Evolutionary conservation across 371 early-diverging fungal species (phyloP).

Genomic region (Apophysomyces elegans): DNA sequence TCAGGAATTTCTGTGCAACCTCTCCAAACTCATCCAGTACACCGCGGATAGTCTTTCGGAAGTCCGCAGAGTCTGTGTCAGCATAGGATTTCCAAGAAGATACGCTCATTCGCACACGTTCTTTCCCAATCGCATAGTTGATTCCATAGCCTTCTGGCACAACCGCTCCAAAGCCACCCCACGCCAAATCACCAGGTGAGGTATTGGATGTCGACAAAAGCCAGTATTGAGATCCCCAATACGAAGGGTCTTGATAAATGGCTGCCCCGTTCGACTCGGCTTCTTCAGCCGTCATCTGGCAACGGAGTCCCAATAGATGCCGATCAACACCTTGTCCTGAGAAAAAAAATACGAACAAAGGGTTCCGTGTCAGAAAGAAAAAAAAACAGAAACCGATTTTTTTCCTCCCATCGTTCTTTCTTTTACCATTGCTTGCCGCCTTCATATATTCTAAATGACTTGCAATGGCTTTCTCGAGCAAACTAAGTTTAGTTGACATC

Average conservation of each 20-base stretch:
- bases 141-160: constrained; percentile 88
- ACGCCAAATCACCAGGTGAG: constrained; percentile 76
- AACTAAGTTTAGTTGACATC: constrained; percentile 59
- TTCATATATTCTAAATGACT: constrained; percentile 71
- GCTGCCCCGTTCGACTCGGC: constrained; percentile 54
- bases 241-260: constrained; percentile 77
- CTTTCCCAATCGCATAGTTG: constrained; percentile 88
- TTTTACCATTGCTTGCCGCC: constrained; percentile 64
- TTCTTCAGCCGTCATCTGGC: constrained; percentile 79
- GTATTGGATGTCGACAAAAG: constrained; percentile 82
- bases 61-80: constrained; percentile 54
- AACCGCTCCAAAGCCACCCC: constrained; percentile 81
- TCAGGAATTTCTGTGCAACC: constrained; percentile 39
- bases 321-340: constrained; percentile 85
- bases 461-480: constrained; percentile 64
- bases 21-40: constrained; percentile 67
- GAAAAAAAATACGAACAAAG: constrained; percentile 73
- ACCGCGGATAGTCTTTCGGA: constrained; percentile 57
- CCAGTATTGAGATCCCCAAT: constrained; percentile 69
- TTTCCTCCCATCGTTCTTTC: constrained; percentile 58
- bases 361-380: constrained; percentile 31
- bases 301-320: constrained; percentile 84
- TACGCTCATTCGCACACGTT: constrained; percentile 80
- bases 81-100: constrained; percentile 59
- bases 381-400: constrained; percentile 16